A percentile compares a stretch with the other conserved stretches of the same genome.
These are phyloP conservation scores for Ogataea chonburiensis DNA, from an alignment of 805 yeast species.

Conservation along the genomic window DNA sequence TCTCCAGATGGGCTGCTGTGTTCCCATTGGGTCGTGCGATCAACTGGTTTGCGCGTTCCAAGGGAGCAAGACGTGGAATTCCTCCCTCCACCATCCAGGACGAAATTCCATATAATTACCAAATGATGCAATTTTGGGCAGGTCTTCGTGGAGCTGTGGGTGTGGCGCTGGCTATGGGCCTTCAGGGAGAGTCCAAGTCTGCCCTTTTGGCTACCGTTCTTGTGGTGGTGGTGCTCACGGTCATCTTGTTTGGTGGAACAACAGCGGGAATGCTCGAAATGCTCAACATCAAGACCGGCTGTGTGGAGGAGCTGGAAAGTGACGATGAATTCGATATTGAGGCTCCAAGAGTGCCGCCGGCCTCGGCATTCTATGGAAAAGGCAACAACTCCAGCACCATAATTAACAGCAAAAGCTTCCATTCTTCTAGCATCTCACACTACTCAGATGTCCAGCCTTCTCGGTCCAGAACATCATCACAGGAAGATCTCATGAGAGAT, in stretches of 20 bases:
- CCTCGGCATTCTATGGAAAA: conserved; percentile 13
- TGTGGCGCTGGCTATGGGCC: conserved; percentile 96
- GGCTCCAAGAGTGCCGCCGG: conserved; percentile 44
- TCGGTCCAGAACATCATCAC: conserved; percentile 28
- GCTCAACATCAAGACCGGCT: conserved; percentile 88
- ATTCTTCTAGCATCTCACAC: conserved; percentile 19
- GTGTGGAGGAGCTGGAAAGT: conserved; percentile 74
- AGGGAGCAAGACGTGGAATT: conserved; percentile 49
- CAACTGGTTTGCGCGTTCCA: conserved; percentile 71
- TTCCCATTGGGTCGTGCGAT: conserved; percentile 87
- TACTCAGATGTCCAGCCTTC: conserved; percentile 24
- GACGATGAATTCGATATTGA: conserved; percentile 97
- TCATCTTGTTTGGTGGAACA: conserved; percentile 95
- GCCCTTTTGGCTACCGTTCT: conserved; percentile 90
- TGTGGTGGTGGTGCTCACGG: conserved; percentile 95
- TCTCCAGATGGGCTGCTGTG: conserved; percentile 96
- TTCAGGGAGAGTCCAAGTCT: conserved; percentile 90
- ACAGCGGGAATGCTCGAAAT: conserved; percentile 98
- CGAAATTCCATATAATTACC: conserved; percentile 92
- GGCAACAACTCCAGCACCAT: conserved; percentile 13
- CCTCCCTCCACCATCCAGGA: conserved; percentile 51
- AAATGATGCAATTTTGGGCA: conserved; percentile 99
- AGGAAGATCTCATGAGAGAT: conserved; percentile 31
- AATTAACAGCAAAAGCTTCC: conserved; percentile 20
- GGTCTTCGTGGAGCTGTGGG: conserved; percentile 99